Conservation (phyloP, 345 rosid species). For the Citrus inodora region DNA sequence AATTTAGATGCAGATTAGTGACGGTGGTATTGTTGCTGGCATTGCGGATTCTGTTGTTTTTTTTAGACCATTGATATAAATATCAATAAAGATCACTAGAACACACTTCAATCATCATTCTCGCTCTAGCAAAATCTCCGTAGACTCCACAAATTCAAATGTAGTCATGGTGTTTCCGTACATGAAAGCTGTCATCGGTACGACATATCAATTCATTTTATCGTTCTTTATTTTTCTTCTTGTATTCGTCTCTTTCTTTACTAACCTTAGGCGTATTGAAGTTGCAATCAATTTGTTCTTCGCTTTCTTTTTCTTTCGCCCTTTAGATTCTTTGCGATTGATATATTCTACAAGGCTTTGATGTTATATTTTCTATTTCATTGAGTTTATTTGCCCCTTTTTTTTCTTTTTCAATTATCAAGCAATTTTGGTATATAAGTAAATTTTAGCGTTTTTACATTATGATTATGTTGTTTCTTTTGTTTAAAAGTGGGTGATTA, state of each 20-base stretch:
- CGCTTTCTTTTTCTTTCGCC: background rate
- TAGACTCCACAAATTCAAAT: constrained; percentile 7
- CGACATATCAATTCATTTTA: constrained; percentile 1
- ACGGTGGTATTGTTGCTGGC: too few relatives aligned
- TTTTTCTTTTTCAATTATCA: background rate
- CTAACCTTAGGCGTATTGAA: background rate
- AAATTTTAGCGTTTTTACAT: constrained; percentile 9
- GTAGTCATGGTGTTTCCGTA: constrained; percentile 73
- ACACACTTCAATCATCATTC: background rate
- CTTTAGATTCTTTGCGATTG: background rate
- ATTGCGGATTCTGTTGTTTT: too few relatives aligned
- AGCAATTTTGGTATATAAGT: background rate
- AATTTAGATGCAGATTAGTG: too few relatives aligned
- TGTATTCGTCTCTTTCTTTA: background rate
- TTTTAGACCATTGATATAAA: too few relatives aligned
- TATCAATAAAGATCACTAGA: background rate
- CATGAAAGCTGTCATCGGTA: constrained; percentile 92
- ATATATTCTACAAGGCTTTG: background rate
- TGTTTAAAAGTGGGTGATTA: background rate
- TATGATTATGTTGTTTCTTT: background rate
- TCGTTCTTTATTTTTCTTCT: background rate
- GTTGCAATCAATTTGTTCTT: background rate
- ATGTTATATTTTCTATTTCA: background rate
- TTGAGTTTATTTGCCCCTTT: background rate
- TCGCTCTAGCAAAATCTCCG: background rate